These are phyloP conservation scores for Excoecaria cochinchinensis DNA, from an alignment of 345 rosid genomes.

Conservation along the genomic window DNA sequence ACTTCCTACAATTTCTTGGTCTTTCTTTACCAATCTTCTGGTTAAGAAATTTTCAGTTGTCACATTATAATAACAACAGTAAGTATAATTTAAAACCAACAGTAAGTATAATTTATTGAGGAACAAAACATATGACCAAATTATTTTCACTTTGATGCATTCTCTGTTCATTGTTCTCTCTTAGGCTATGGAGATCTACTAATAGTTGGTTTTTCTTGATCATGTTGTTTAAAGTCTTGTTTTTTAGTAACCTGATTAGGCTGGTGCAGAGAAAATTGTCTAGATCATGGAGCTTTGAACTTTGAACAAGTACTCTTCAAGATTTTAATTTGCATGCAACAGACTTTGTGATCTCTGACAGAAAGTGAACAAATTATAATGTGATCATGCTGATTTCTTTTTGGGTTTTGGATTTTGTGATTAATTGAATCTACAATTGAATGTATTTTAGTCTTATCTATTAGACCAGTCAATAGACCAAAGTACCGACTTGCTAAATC, in stretches of 20 bases:
- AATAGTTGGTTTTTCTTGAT: neutral
- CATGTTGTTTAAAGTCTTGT: neutral
- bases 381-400: neutral
- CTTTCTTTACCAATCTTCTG: too few relatives aligned
- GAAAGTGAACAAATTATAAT: neutral
- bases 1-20: too few relatives aligned
- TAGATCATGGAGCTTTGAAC: conserved; percentile 3
- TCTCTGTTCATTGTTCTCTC: neutral
- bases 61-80: too few relatives aligned
- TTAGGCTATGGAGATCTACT: neutral
- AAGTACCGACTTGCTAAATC: neutral
- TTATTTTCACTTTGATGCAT: too few relatives aligned
- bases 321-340: conserved; percentile 4
- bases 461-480: neutral
- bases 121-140: too few relatives aligned
- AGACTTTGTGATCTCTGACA: neutral
- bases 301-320: neutral
- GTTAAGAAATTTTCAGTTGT: too few relatives aligned
- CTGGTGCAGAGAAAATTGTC: neutral
- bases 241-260: neutral
- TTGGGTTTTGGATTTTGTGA: neutral
- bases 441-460: neutral
- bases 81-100: too few relatives aligned
- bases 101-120: too few relatives aligned
- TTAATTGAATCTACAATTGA: neutral